A percentile compares a stretch with the other conserved stretches of the same genome.
These are phyloP conservation scores for Chlamydomonas incerta DNA, from an alignment of 139 green algal genomes.

Conservation along the genomic window DNA sequence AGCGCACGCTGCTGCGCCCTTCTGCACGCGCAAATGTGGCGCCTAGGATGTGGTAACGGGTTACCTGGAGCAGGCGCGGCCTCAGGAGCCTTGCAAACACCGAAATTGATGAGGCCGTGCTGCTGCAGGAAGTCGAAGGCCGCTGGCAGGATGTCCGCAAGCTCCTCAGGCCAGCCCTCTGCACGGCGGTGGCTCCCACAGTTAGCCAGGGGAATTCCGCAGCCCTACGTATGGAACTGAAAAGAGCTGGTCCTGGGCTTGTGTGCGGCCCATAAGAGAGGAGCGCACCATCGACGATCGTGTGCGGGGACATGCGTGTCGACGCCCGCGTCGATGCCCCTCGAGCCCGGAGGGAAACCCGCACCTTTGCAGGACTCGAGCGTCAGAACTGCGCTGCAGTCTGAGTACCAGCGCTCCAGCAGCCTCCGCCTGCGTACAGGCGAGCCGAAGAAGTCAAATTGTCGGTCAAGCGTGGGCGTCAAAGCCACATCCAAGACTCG, in stretches of 20 bases:
- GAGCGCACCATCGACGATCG: no score
- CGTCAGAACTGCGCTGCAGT: no score
- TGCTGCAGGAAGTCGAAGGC: constrained; percentile 71
- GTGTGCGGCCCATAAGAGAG: neutral
- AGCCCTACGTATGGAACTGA: no score
- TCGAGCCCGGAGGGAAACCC: no score
- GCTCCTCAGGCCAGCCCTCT: constrained; percentile 22
- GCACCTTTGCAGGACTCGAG: neutral
- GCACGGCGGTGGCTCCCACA: no score
- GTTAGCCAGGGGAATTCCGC: no score
- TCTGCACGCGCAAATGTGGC: no score
- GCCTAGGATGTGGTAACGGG: no score
- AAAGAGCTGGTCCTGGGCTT: no score
- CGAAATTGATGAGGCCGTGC: constrained; percentile 83
- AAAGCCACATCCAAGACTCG: neutral
- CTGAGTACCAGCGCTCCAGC: no score
- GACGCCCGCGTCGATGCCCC: no score
- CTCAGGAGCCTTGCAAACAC: constrained; percentile 4
- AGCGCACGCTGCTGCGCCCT: no score
- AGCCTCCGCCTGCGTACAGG: neutral
- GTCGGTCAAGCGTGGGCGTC: neutral
- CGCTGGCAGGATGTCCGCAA: constrained; percentile 38
- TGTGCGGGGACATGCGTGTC: neutral
- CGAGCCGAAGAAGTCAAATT: neutral
- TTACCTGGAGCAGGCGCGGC: neutral